Evolutionary conservation across 176 grass and related monocot genomes (phyloP).

Genomic region (Canna indica): DNA sequence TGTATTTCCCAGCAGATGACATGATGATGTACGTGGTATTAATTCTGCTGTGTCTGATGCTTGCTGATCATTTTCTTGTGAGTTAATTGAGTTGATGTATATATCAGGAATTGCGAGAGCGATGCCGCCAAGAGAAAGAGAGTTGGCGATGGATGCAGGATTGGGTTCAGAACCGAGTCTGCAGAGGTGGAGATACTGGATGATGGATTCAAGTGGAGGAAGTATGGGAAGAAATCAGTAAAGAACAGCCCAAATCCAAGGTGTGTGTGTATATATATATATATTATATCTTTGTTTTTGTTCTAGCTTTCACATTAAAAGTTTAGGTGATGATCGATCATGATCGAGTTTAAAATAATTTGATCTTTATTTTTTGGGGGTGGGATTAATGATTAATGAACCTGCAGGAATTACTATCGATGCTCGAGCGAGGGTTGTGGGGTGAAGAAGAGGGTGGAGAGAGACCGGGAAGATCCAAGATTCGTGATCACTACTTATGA

Average conservation of each 20-base stretch:
- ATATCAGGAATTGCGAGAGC: not conserved
- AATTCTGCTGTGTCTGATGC: not conserved
- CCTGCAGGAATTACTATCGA: slow-evolving; percentile 74
- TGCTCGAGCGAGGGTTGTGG: slow-evolving; percentile 59
- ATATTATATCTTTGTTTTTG: too few relatives aligned
- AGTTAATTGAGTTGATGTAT: not conserved
- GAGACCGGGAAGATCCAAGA: slow-evolving; percentile 50
- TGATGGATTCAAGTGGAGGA: slow-evolving; percentile 96
- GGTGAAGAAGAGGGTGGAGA: slow-evolving; percentile 88
- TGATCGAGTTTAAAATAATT: not conserved
- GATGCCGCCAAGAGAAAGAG: not conserved
- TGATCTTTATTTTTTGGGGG: not conserved
- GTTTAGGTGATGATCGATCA: too few relatives aligned
- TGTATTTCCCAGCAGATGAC: not conserved
- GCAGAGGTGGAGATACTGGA: slow-evolving; percentile 74
- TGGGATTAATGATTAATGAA: not conserved
- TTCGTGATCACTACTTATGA: slow-evolving; percentile 91
- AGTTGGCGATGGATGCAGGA: slow-evolving; percentile 15
- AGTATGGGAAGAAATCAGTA: slow-evolving; percentile 93
- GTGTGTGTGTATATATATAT: slow-evolving; percentile 31
- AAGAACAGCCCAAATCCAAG: slow-evolving; percentile 96
- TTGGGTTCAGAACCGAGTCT: slow-evolving; percentile 84
- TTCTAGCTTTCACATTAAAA: too few relatives aligned
- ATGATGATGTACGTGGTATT: not conserved
- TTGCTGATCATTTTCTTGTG: not conserved